Evolutionary conservation across 2,329 filamentous ascomycete genomes (phyloP), one percentile per base, ranked within the genome.

Genomic region (Neonectria magnoliae): DNA sequence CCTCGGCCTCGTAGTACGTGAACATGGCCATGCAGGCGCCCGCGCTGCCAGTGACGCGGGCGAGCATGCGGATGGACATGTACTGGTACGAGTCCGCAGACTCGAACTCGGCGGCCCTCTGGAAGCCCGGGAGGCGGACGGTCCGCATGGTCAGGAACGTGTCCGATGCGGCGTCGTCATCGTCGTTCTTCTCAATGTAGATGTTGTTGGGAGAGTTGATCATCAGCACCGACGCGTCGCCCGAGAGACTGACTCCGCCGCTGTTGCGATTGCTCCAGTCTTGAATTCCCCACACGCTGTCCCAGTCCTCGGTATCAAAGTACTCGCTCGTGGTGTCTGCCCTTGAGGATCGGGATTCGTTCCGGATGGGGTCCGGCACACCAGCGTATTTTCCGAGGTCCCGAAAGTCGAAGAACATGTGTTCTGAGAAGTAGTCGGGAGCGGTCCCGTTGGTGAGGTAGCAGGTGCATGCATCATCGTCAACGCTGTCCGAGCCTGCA

Each of bases 21-120:
- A 87, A 87, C 71, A 87, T 78, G 67, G 84, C 84, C 4, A 84
- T 83, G 55, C 84, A 80, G 42, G 84, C 85, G 33, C 85, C 85
- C 0, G 80, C 73, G 18, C 75, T 76, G 11, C 85, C 85, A 4
- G 79, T 70, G 20, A 84, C 85, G 58, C 85, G 82, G 16, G 84
- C 83, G 29, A 83, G 79, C 82, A 87, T 84, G 47, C 85, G 82
- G 41, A 85, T 59, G 2, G 78, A 79, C 27, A 76, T 56, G 62
- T 71, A 78, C 36, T 73, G 73, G 50, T 77, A 80, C 22, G 68
- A 62, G 1, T 65, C 55, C 6, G 64, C 29, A 10, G 82, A 81
- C 65, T 84, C 81, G 47, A 86, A 82, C 71, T 86, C 84, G 29
- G 83, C 79, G 2, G 83, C 76, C 5, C 81, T 81, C 69, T 87